Percentiles rank a stretch among this genome's conserved stretches.
These are phyloP conservation scores for Penicillium antarcticum DNA, from an alignment of 495 filamentous ascomycete species.

Conservation along the genomic window DNA sequence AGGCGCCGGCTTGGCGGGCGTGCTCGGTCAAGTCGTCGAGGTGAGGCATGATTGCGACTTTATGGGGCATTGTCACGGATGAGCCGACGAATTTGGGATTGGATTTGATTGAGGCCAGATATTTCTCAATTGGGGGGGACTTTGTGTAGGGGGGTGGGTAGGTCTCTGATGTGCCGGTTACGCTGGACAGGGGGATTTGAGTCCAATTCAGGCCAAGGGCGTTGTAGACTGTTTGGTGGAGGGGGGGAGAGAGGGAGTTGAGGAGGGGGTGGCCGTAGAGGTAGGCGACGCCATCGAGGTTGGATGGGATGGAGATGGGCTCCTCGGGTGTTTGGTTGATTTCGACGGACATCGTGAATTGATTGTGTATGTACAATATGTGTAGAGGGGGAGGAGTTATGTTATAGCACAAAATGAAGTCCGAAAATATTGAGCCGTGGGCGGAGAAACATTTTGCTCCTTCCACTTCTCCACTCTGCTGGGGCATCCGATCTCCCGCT, in stretches of 20 bases:
- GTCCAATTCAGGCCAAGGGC: constrained; percentile 56
- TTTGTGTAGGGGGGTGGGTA: constrained; percentile 37
- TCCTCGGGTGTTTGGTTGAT: constrained; percentile 28
- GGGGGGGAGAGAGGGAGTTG: constrained; percentile 68
- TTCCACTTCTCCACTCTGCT: neutral
- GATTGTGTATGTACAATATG: neutral
- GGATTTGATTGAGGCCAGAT: constrained; percentile 43
- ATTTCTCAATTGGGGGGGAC: constrained; percentile 45
- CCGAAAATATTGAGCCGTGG: constrained; percentile 3
- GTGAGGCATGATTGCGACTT: constrained; percentile 64
- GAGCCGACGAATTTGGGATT: constrained; percentile 58
- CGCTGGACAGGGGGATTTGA: constrained; percentile 50
- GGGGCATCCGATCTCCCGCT: no score
- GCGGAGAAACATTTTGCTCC: constrained; percentile 30
- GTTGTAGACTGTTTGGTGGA: constrained; percentile 64
- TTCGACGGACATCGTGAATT: constrained; percentile 19
- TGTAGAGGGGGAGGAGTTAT: neutral
- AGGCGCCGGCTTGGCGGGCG: constrained; percentile 63
- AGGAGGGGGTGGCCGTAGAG: constrained; percentile 54
- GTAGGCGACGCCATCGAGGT: constrained; percentile 41
- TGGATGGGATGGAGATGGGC: constrained; percentile 32
- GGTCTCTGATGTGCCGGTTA: constrained; percentile 30
- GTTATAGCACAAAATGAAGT: neutral
- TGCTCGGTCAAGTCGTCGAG: constrained; percentile 68
- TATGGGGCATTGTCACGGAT: constrained; percentile 74